Base-by-base conservation (phyloP, 2,329 filamentous ascomycete genomes). In the Sporothrix protearum region DNA sequence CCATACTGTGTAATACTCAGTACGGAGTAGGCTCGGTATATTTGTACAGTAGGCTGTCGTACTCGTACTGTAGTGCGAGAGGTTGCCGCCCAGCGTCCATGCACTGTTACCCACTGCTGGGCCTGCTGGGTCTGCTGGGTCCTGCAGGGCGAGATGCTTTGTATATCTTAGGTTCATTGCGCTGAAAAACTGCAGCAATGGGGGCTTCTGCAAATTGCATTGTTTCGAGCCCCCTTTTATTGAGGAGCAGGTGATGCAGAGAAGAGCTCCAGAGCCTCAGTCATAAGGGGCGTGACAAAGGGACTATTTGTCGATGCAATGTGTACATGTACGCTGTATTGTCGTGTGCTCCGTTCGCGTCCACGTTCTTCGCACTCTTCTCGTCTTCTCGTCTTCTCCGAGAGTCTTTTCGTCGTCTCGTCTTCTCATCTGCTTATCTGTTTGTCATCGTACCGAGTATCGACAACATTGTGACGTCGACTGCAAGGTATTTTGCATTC, bases 191-290 rank as follows among this genome's bases (percentile, higher is more conserved):
- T 45, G n/a, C 59, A 64, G 36, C 59, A 45, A 64, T 45, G 59
- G 59, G 22, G 59, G 36, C 30, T 5, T 14, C 22, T 64, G 9
- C 39, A 69, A 59, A 69, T 69, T 69, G 68, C 68, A 69, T 61
- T 59, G 51, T 61, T 61, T 61, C 51, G 49, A 61, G 33, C 68
- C 68, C 67, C 51, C 45, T 69, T 57, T 69, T 47, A 39, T 30
- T 45, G 61, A 45, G 39, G 39, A 57, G 49, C 9, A 25, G n/a
- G 22, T 53, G 22, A 53, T 25, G 49, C n/a, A 53, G 55, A 59
- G 30, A 22, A n/a, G n/a, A n/a, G n/a, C n/a, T n/a, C n/a, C 14
- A 55, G 25, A 25, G 16, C 42, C 42, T 14, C 42, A 47, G 42
- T n/a, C n/a, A 47, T 3, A 42, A 10, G 30, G n/a, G 16, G n/a